Evolutionary conservation across 2,329 filamentous ascomycete species (phyloP).

Genomic region (Calonectria fujianensis): DNA sequence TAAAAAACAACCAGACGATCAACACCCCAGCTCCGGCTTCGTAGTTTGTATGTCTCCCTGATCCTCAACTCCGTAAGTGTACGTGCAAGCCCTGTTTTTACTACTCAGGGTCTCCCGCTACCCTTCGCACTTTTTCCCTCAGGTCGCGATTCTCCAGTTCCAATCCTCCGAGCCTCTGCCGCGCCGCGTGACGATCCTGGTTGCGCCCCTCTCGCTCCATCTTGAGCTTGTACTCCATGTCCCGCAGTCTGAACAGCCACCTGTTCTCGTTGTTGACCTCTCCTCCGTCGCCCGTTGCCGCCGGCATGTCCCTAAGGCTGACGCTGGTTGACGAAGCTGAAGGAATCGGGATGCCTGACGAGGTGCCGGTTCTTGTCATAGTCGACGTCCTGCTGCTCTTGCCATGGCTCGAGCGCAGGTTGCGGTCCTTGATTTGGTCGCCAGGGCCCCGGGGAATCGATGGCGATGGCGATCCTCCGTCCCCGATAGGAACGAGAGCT

Average conservation of each 20-base stretch:
- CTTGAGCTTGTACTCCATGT: constrained; percentile 92
- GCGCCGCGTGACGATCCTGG: constrained; percentile 88
- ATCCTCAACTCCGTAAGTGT: constrained; percentile 41
- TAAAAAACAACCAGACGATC: constrained; percentile 23
- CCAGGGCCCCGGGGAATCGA: constrained; percentile 70
- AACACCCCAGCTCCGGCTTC: constrained; percentile 53
- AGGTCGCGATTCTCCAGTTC: constrained; percentile 84
- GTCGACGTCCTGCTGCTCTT: constrained; percentile 57
- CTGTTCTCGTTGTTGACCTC: constrained; percentile 75
- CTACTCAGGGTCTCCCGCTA: constrained; percentile 51
- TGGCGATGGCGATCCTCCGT: constrained; percentile 71
- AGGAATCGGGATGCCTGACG: constrained; percentile 54
- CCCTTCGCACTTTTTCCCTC: constrained; percentile 74
- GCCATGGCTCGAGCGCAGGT: constrained; percentile 56
- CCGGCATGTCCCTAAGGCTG: constrained; percentile 56
- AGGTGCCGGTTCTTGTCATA: constrained; percentile 57
- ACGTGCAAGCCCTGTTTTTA: constrained; percentile 31
- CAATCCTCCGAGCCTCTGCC: constrained; percentile 86
- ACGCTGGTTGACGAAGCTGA: constrained; percentile 50
- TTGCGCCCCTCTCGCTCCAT: constrained; percentile 91
- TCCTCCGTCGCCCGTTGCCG: constrained; percentile 51
- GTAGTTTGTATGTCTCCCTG: constrained; percentile 38
- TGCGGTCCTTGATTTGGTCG: constrained; percentile 68
- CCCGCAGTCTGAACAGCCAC: constrained; percentile 89
- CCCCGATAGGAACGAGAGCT: constrained; percentile 57